phyloP scores from a whole-genome alignment of 2,329 filamentous ascomycete species.

The Trichoderma polysporum region DNA sequence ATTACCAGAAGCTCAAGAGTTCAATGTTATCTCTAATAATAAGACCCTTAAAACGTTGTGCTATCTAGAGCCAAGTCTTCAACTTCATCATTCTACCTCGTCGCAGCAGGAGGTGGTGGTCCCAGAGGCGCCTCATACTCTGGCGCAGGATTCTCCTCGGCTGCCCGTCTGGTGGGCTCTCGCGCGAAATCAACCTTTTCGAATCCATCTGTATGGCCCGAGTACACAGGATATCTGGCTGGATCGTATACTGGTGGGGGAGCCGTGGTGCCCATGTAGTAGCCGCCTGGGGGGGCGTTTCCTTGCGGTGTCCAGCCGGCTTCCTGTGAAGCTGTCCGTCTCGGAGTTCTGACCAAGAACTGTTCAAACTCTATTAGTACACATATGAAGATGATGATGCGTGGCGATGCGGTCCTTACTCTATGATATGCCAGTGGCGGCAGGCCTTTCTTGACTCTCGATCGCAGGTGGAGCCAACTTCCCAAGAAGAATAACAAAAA shows the following conservation, averaged over 20 bases:
- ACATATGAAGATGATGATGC: neutral
- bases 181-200: constrained; percentile 55
- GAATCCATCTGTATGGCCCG: constrained; percentile 46
- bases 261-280: constrained; percentile 54
- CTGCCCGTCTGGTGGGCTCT: constrained; percentile 27
- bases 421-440: constrained; percentile 69
- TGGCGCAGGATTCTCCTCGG: constrained; percentile 28
- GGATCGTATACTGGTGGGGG: constrained; percentile 61
- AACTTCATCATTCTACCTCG: neutral
- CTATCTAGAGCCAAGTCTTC: neutral
- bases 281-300: constrained; percentile 25
- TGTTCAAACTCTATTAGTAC: constrained; percentile 27
- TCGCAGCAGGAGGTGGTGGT: constrained; percentile 42
- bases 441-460: constrained; percentile 63
- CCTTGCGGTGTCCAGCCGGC: constrained; percentile 28
- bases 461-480: constrained; percentile 69
- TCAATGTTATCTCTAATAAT: neutral
- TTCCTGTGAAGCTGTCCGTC: neutral
- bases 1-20: neutral
- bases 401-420: constrained; percentile 42
- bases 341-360: constrained; percentile 52
- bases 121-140: constrained; percentile 47
- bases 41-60: too few species aligned
- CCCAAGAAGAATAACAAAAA: constrained; percentile 63
- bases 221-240: constrained; percentile 56